A percentile compares a stretch with the other conserved stretches of the same genome.
These are phyloP conservation scores for Opeltia flavorubescens DNA, from an alignment of 495 filamentous ascomycete species.

Conservation along the genomic window DNA sequence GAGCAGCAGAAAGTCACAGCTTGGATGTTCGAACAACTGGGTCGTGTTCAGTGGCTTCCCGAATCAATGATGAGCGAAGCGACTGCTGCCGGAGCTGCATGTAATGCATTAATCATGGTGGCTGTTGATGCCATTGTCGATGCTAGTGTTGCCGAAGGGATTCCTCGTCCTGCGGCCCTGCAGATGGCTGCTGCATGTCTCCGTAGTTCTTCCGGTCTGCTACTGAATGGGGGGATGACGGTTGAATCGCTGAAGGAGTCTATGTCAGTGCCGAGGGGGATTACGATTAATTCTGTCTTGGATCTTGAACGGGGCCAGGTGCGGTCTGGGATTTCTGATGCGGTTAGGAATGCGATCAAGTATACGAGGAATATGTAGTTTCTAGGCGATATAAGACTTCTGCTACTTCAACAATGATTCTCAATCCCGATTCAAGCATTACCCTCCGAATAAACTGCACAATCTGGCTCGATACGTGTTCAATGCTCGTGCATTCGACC, in stretches of 20 bases:
- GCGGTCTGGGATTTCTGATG: constrained; percentile 1
- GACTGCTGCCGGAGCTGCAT: background rate
- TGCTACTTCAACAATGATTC: no score
- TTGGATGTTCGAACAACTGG: constrained; percentile 5
- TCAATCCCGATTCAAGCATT: no score
- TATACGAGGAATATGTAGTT: constrained; percentile 2
- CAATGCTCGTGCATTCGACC: no score
- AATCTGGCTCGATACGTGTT: no score
- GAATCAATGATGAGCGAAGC: constrained; percentile 3
- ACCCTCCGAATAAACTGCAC: no score
- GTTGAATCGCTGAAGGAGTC: constrained; percentile 2
- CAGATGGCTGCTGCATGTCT: constrained; percentile 3
- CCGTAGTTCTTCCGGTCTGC: background rate
- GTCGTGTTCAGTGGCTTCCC: constrained; percentile 1
- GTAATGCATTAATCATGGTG: constrained; percentile 4
- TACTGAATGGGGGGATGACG: background rate
- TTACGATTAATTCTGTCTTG: constrained; percentile 5
- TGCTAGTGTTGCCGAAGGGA: constrained; percentile 6
- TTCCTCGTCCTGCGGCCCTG: constrained; percentile 1
- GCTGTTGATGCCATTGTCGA: constrained; percentile 6
- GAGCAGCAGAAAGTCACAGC: background rate
- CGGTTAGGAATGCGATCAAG: constrained; percentile 2
- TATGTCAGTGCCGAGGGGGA: constrained; percentile 1
- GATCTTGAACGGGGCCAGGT: constrained; percentile 4
- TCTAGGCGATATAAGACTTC: background rate